Evolutionary conservation across 2,329 filamentous ascomycete genomes (phyloP), one percentile per base, ranked within the genome.

Genomic region (Aspergillus sp.): DNA sequence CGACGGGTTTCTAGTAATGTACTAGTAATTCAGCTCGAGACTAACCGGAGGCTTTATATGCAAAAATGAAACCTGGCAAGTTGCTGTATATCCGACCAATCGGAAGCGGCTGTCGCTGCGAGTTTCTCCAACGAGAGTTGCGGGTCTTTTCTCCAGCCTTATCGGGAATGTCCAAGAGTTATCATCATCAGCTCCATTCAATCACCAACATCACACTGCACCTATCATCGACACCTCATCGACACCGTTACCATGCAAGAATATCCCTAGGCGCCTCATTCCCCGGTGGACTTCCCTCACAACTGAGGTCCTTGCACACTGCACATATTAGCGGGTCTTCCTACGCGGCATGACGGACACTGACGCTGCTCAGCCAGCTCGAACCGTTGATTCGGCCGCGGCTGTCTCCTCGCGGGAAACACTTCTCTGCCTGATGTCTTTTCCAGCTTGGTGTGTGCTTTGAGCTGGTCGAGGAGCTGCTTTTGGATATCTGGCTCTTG

Each of bases 311-410:
- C 34, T 39, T 45, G 35, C 47, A 48, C 11, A 50, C 47, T 50
- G 26, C 16, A 7, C 29, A 35, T 4, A 14, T 41, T 19, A 44
- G 32, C 15, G 19, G 30, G 4, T 22, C 19, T 22, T 26, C 12
- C 13, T 3, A 10, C 13, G 7, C 10, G 25, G 13, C 11, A n/a
- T 11, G 25, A 26, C n/a, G n/a, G n/a, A 26, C 13, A 41, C 44
- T 40, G 8, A 56, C 53, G 16, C 22, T 53, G 43, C 8, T 56
- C 51, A 6, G 52, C 53, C 14, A 48, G 44, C 13, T 50, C 43
- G 27, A 52, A 55, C 8, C 39, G 41, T 4, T 36, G 32, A 16
- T 51, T 55, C 5, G 36, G 38, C 12, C 46, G 39, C 1, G 49
- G 45, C 11, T 51, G 40, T 29, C 45, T 45, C 39, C 39, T 49